Conservation (phyloP, 768 basidiomycete genomes). For the Termitomyces sp. region DNA sequence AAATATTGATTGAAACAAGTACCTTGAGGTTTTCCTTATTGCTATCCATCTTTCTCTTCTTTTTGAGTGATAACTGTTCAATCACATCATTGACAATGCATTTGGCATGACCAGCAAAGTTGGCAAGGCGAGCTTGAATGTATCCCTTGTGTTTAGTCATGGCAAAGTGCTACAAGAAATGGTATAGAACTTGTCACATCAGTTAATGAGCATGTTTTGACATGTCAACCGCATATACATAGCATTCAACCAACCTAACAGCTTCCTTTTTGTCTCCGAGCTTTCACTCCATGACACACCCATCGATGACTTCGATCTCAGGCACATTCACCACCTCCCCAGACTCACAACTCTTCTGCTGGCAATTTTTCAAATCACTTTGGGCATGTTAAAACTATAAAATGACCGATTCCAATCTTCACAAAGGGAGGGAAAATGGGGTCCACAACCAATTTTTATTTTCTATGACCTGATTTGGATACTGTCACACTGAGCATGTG, state of each 20-base stretch:
- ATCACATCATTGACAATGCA: neutral
- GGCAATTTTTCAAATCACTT: too few species aligned
- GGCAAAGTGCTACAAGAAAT: neutral
- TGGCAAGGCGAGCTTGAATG: neutral
- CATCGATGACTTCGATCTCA: slow-evolving; percentile 45
- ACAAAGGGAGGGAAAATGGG: neutral
- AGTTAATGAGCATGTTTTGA: too few species aligned
- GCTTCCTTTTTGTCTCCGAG: slow-evolving; percentile 35
- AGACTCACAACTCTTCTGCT: slow-evolving; percentile 9
- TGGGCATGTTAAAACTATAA: too few species aligned
- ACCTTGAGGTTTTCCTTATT: neutral
- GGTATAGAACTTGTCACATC: too few species aligned
- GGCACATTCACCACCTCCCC: slow-evolving; percentile 51
- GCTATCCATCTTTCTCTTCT: neutral
- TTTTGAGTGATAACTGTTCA: neutral
- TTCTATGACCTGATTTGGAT: neutral
- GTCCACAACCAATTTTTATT: neutral
- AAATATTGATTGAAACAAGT: neutral
- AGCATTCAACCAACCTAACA: slow-evolving; percentile 50
- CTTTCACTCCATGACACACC: slow-evolving; percentile 46
- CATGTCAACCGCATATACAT: neutral
- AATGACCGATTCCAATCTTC: too few species aligned
- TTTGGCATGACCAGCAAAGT: neutral
- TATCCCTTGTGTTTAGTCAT: neutral
- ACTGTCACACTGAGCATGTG: neutral